phyloP scores from a whole-genome alignment of 129 eudicot species.

The Mikania micrantha region DNA sequence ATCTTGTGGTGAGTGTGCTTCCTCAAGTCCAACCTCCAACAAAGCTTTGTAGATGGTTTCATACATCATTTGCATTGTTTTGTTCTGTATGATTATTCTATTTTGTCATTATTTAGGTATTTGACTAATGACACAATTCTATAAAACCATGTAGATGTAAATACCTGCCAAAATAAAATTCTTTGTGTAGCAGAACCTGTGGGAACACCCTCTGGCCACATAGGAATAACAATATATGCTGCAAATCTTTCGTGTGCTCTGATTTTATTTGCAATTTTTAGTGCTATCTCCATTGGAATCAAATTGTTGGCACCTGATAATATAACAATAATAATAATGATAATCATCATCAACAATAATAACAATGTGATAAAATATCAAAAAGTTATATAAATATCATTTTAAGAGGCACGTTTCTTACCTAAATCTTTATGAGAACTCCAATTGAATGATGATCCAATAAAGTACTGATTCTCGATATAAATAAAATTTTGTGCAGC shows the following conservation, averaged over 20 bases:
- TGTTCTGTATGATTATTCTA: slow-evolving; percentile 41
- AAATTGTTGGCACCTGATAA: slow-evolving; percentile 72
- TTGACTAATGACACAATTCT: not conserved
- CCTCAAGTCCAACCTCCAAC: slow-evolving; percentile 78
- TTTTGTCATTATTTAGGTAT: not conserved
- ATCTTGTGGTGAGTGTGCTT: slow-evolving; percentile 75
- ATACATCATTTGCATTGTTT: slow-evolving; percentile 99
- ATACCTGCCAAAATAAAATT: slow-evolving; percentile 84
- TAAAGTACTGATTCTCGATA: slow-evolving; percentile 83
- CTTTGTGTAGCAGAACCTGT: slow-evolving; percentile 78
- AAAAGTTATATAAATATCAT: not conserved
- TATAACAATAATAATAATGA: too few species aligned
- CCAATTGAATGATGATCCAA: slow-evolving; percentile 88
- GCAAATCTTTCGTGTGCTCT: slow-evolving; percentile 80
- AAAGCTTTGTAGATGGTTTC: slow-evolving; percentile 83
- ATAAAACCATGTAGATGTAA: not conserved
- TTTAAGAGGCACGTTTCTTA: slow-evolving; percentile 18
- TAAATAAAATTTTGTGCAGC: slow-evolving; percentile 86
- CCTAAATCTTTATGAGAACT: slow-evolving; percentile 57
- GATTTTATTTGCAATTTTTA: slow-evolving; percentile 60
- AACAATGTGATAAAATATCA: not conserved
- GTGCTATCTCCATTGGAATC: slow-evolving; percentile 88
- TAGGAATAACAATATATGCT: slow-evolving; percentile 79
- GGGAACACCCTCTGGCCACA: slow-evolving; percentile 99
- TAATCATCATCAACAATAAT: too few species aligned